phyloP scores from a whole-genome alignment of 1,284 basidiomycete species.

The Thelephora terrestris region DNA sequence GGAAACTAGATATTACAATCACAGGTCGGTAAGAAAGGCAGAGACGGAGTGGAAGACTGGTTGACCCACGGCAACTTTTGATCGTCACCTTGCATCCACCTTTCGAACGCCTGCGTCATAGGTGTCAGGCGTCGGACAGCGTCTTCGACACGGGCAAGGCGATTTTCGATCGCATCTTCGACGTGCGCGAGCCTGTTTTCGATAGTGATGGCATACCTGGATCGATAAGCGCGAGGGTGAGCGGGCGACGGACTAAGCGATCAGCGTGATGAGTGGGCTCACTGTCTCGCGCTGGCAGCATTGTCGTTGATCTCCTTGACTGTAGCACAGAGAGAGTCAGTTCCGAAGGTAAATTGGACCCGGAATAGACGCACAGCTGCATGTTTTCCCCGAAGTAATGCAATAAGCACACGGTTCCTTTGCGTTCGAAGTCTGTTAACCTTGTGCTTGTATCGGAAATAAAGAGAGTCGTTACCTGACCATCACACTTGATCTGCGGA shows the following conservation, averaged over 20 bases:
- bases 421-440: neutral
- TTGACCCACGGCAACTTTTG: constrained; percentile 10
- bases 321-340: constrained; percentile 1
- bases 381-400: constrained; percentile 12
- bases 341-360: neutral
- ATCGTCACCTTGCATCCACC: constrained; percentile 8
- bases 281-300: constrained; percentile 15
- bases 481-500: constrained; percentile 13
- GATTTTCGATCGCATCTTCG: constrained; percentile 11
- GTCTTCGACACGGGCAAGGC: constrained; percentile 9
- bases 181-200: constrained; percentile 12
- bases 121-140: constrained; percentile 9
- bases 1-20: neutral
- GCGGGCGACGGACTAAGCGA: neutral
- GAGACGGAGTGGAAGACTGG: constrained; percentile 1
- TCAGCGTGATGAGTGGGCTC: neutral
- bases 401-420: constrained; percentile 16
- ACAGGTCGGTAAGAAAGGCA: constrained; percentile 3
- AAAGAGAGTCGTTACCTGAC: constrained; percentile 7
- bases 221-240: neutral
- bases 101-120: constrained; percentile 13
- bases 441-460: neutral
- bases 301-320: constrained; percentile 16
- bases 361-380: constrained; percentile 10
- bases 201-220: constrained; percentile 9